Percentiles rank a stretch among this genome's conserved stretches.
These are phyloP conservation scores for Dissophora globulifera DNA, from an alignment of 192 early-diverging fungal genomes.

Conservation along the genomic window DNA sequence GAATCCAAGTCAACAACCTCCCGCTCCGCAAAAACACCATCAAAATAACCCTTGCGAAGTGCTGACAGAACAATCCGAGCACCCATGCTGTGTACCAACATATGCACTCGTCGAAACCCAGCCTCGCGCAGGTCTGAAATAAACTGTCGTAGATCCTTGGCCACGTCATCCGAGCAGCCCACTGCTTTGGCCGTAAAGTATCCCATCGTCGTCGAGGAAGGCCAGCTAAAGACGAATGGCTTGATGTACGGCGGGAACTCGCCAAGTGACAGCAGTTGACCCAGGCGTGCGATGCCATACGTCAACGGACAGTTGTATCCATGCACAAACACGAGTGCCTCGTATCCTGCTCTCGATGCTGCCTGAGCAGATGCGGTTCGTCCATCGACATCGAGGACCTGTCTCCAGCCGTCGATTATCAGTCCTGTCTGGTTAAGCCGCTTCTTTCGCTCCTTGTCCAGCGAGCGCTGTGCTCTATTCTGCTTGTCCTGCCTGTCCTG, in stretches of 20 bases:
- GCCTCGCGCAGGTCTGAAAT: slow-evolving; percentile 42
- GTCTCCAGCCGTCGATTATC: slow-evolving; percentile 34
- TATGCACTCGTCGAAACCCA: slow-evolving; percentile 48
- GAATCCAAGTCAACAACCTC: slow-evolving; percentile 15
- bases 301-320: slow-evolving; percentile 53
- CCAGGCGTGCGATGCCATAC: slow-evolving; percentile 49
- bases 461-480: neutral
- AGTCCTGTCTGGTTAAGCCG: slow-evolving; percentile 28
- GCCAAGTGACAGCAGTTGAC: slow-evolving; percentile 48
- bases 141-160: slow-evolving; percentile 49
- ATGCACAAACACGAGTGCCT: slow-evolving; percentile 52
- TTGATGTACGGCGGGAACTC: slow-evolving; percentile 56
- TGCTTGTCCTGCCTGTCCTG: too few species aligned
- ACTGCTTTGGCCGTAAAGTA: slow-evolving; percentile 46
- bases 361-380: slow-evolving; percentile 4
- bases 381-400: slow-evolving; percentile 25
- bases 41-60: slow-evolving; percentile 37
- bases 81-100: slow-evolving; percentile 56
- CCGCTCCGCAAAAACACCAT: slow-evolving; percentile 29
- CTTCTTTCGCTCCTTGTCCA: slow-evolving; percentile 14
- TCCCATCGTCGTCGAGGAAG: slow-evolving; percentile 48
- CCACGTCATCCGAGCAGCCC: slow-evolving; percentile 36
- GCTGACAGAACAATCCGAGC: slow-evolving; percentile 41
- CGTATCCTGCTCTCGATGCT: slow-evolving; percentile 37
- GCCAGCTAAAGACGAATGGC: slow-evolving; percentile 54